Conservation (phyloP, 345 rosid species). For the Mallotus nudiflorus region DNA sequence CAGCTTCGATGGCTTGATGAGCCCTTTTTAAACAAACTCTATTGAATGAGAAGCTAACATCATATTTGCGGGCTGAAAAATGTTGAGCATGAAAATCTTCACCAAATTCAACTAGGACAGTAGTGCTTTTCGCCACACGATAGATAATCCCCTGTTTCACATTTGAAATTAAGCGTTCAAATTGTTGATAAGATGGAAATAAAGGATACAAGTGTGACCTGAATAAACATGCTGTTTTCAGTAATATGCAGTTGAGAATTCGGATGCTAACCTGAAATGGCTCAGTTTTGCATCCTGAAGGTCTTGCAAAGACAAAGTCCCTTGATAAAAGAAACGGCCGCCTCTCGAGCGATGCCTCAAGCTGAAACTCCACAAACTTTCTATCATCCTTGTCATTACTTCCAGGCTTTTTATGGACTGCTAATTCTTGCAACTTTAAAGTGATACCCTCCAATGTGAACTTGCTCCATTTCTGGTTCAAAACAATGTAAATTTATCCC, state of each 20-base stretch:
- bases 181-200: too few species aligned
- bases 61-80: too few species aligned
- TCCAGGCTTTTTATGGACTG: constrained; percentile 11
- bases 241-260: too few species aligned
- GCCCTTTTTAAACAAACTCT: too few species aligned
- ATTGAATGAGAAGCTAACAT: too few species aligned
- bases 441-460: constrained; percentile 23
- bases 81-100: too few species aligned
- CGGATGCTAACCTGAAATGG: constrained; percentile 34
- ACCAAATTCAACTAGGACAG: too few species aligned
- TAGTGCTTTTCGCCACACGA: too few species aligned
- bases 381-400: constrained; percentile 15
- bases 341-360: constrained; percentile 21
- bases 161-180: too few species aligned
- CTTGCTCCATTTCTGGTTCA: constrained; percentile 40
- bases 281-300: constrained; percentile 10
- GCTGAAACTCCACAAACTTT: constrained; percentile 30
- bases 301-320: constrained; percentile 41
- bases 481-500: background rate
- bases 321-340: constrained; percentile 43
- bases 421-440: constrained; percentile 29
- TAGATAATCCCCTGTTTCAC: too few species aligned
- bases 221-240: background rate
- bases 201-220: too few species aligned
- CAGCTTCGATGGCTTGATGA: too few species aligned